Percentiles rank a stretch among this genome's conserved stretches.
phyloP scores from a whole-genome alignment of 2,329 filamentous ascomycete species.

The Xylariaceae sp. region DNA sequence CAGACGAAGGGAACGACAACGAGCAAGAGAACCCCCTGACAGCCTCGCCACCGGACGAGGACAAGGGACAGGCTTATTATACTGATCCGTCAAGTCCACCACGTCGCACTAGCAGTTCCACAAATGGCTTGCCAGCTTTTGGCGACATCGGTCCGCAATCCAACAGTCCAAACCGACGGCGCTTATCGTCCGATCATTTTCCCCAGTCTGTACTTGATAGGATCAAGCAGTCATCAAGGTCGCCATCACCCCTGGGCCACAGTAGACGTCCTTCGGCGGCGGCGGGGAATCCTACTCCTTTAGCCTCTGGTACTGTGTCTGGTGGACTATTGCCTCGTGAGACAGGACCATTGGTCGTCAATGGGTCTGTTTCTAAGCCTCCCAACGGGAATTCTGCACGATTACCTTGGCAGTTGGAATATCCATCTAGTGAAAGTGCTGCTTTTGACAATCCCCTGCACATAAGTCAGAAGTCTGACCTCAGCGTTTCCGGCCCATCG shows the following conservation, averaged over 20 bases:
- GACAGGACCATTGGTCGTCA: slow-evolving; percentile 35
- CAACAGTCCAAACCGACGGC: slow-evolving; percentile 36
- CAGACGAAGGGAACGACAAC: slow-evolving; percentile 45
- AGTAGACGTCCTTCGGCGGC: slow-evolving; percentile 40
- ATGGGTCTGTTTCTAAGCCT: slow-evolving; percentile 34
- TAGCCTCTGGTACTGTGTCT: slow-evolving; percentile 33
- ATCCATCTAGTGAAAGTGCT: slow-evolving; percentile 22
- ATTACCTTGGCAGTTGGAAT: slow-evolving; percentile 24
- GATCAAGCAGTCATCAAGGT: slow-evolving; percentile 50
- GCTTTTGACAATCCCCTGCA: slow-evolving; percentile 34
- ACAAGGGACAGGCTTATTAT: slow-evolving; percentile 38
- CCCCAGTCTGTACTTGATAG: slow-evolving; percentile 51
- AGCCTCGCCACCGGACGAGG: slow-evolving; percentile 46
- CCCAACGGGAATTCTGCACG: slow-evolving; percentile 23
- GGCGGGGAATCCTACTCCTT: slow-evolving; percentile 35
- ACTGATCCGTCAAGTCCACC: slow-evolving; percentile 25
- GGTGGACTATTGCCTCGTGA: slow-evolving; percentile 29
- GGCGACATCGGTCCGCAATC: slow-evolving; percentile 39
- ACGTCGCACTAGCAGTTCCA: slow-evolving; percentile 20
- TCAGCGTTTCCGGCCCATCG: slow-evolving; percentile 17
- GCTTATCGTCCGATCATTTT: slow-evolving; percentile 50
- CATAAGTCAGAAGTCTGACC: slow-evolving; percentile 29
- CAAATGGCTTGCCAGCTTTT: slow-evolving; percentile 40
- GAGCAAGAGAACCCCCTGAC: slow-evolving; percentile 40
- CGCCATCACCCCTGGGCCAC: slow-evolving; percentile 52